Conservation (phyloP, 495 filamentous ascomycete species). For the Niebla homalea region DNA sequence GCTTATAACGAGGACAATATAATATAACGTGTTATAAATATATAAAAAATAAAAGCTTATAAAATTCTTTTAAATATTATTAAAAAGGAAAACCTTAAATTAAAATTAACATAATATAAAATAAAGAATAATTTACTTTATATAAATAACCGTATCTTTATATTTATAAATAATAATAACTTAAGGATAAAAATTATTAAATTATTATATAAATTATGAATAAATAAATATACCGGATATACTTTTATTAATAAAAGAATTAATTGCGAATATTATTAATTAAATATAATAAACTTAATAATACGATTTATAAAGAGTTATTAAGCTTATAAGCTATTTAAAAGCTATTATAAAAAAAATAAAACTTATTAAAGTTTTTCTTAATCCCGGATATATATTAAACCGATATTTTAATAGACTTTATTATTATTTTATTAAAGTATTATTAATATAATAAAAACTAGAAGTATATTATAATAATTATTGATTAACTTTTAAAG, state of each 20-base stretch:
- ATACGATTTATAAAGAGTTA: background rate
- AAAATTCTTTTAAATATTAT: too few species aligned
- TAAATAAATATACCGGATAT: background rate
- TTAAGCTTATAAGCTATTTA: too few species aligned
- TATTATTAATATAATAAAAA: background rate
- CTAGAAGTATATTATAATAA: background rate
- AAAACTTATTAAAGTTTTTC: background rate
- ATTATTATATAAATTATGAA: constrained; percentile 3
- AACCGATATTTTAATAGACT: too few species aligned
- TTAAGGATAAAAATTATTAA: too few species aligned
- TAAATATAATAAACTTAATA: background rate
- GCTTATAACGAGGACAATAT: too few species aligned
- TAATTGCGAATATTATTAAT: background rate
- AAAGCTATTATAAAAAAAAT: background rate
- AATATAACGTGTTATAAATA: too few species aligned
- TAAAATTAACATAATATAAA: too few species aligned
- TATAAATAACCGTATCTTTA: too few species aligned
- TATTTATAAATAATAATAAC: too few species aligned
- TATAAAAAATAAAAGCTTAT: too few species aligned
- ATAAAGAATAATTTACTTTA: too few species aligned
- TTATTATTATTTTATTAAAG: background rate
- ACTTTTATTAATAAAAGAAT: background rate
- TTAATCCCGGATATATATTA: background rate
- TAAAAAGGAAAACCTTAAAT: too few species aligned
- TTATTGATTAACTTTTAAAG: background rate